phyloP scores from a whole-genome alignment of 2,329 filamentous ascomycete species.

The Clonostachys byssicola region DNA sequence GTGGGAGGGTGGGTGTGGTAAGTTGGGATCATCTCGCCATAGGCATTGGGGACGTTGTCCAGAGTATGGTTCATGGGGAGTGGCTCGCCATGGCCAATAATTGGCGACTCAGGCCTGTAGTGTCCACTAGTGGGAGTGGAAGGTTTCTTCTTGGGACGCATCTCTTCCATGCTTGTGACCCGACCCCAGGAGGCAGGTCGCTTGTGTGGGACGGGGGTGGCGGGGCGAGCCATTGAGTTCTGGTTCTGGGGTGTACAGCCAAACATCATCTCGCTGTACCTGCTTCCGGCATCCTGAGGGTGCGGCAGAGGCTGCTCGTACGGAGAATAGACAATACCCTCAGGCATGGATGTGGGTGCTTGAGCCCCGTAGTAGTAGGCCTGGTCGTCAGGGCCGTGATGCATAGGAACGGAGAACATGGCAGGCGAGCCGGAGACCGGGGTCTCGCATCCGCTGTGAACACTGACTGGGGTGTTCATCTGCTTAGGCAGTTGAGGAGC shows the following conservation, averaged over 20 bases:
- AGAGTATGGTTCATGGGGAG: constrained; percentile 7
- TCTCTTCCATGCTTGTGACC: constrained; percentile 27
- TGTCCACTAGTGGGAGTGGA: constrained; percentile 20
- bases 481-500: constrained; percentile 18
- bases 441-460: constrained; percentile 6
- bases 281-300: neutral
- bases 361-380: constrained; percentile 8
- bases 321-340: constrained; percentile 1
- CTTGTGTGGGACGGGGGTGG: constrained; percentile 30
- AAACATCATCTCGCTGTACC: constrained; percentile 1
- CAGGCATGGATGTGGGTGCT: constrained; percentile 1
- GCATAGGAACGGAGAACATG: constrained; percentile 4
- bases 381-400: neutral
- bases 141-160: constrained; percentile 27
- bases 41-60: constrained; percentile 8
- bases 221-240: constrained; percentile 20
- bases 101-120: constrained; percentile 9
- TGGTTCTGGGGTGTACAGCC: constrained; percentile 2
- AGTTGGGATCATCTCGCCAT: constrained; percentile 6
- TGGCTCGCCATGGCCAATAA: constrained; percentile 13
- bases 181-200: constrained; percentile 32
- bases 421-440: neutral
- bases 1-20: constrained; percentile 3
- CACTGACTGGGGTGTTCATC: constrained; percentile 15
- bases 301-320: constrained; percentile 3